Percentiles rank a stretch among this genome's conserved stretches.
Evolutionary conservation across 1,284 basidiomycete species (phyloP).

Genomic region (Malassezia caprae): DNA sequence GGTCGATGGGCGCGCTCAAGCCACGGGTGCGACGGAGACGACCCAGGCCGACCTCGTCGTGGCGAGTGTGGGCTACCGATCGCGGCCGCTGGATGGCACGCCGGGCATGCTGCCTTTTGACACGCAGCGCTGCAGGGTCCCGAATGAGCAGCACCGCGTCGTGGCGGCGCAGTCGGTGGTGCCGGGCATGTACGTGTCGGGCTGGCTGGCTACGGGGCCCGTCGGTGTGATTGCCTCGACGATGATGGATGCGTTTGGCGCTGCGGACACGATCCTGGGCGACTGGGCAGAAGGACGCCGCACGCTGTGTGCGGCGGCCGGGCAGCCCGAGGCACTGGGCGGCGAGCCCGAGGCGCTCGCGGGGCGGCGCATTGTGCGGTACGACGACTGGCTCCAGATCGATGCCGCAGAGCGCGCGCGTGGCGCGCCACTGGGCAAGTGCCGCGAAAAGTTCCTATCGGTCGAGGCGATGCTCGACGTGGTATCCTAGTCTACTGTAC

Average conservation of each 20-base stretch:
- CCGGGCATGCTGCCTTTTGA: conserved; percentile 17
- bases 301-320: conserved; percentile 1
- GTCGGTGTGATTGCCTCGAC: conserved; percentile 85
- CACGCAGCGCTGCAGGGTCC: conserved; percentile 11
- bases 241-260: conserved; percentile 80
- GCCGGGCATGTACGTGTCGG: conserved; percentile 73
- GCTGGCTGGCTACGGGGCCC: conserved; percentile 87
- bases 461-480: conserved; percentile 16
- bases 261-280: conserved; percentile 61
- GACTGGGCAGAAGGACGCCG: conserved; percentile 49
- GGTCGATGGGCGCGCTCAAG: conserved; percentile 1
- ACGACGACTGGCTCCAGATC: conserved; percentile 61
- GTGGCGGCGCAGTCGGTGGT: conserved; percentile 24
- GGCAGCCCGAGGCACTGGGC: background rate
- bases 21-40: conserved; percentile 56
- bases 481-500: conserved; percentile 7
- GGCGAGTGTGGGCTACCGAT: conserved; percentile 76
- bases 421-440: conserved; percentile 59
- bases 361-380: conserved; percentile 53
- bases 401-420: conserved; percentile 59
- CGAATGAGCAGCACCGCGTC: conserved; percentile 22
- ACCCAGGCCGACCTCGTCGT: conserved; percentile 67
- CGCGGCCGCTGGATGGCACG: conserved; percentile 54
- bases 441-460: conserved; percentile 61
- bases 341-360: conserved; percentile 15